Evolutionary conservation across 306 rosid genomes (phyloP), one percentile per base, ranked within the genome.

Genomic region (Medicago arabica): DNA sequence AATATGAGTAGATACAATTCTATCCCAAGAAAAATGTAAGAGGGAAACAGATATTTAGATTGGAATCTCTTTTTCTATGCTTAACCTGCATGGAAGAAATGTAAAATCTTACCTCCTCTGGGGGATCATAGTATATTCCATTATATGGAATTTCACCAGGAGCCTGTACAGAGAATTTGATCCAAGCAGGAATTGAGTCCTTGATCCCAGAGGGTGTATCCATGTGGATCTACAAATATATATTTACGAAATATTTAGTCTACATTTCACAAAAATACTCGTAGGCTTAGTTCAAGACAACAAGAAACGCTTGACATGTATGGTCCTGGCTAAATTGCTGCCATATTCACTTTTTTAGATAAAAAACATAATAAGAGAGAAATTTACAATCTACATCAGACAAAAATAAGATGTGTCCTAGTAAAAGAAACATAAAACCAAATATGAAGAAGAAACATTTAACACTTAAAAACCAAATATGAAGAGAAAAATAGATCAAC

Each of bases 131-230:
- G 88, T 92, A 96, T 84, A 96, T 83, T 47, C 97, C 96, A 15
- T 89, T 80, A 55, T 88, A 96, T 39, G 98, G 97, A 69, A 96
- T 96, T 90, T 96, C 99, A 78, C 87, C 90, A 7, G 98, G 97
- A 83, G 96, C 91, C 88, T 96, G 99, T 74, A 96, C 88, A 28
- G 99, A 87, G 77, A 88, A 92, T 90, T 92, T 92, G 80, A 90
- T 96, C 99, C 99, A 96, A 74, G 99, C 99, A 72, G 99, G 87
- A 82, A 96, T 92, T 2, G 98, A 92, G 83, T 96, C 99, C 81
- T 96, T 92, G 84, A 89, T 81, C 76, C 99, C 98, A 84, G 99
- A 88, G 80, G 96, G 94, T 72, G 99, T 92, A 71, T 88, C 87
- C 99, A 92, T 92, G 82, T 85, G 99, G 69, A 96, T 88, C 99